phyloP scores from a whole-genome alignment of 129 eudicot genomes.

The Solidago caesia region DNA sequence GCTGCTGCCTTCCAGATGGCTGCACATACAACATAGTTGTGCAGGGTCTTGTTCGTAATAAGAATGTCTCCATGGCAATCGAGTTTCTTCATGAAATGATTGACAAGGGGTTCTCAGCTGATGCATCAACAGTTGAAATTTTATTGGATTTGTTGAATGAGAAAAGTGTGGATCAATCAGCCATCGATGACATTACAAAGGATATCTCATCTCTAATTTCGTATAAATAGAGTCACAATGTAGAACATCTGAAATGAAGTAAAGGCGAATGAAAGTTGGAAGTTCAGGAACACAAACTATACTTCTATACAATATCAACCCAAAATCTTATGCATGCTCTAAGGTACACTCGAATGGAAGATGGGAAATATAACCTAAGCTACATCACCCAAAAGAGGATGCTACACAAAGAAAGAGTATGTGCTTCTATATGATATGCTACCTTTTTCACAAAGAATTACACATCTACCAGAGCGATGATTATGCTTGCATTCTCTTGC shows the following conservation, averaged over 20 bases:
- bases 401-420: constrained; percentile 33
- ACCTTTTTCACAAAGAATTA: constrained; percentile 38
- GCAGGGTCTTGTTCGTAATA: constrained; percentile 24
- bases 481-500: constrained; percentile 31
- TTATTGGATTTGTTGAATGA: constrained; percentile 9
- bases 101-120: constrained; percentile 26
- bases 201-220: constrained; percentile 22
- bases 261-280: background rate
- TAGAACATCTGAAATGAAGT: constrained; percentile 22
- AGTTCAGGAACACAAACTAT: constrained; percentile 40
- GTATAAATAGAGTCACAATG: constrained; percentile 23
- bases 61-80: constrained; percentile 3
- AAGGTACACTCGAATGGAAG: constrained; percentile 37
- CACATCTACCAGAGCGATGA: constrained; percentile 28
- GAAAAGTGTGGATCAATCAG: constrained; percentile 15
- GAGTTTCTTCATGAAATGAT: constrained; percentile 29
- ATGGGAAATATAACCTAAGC: constrained; percentile 34
- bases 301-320: constrained; percentile 54
- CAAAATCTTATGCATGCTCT: constrained; percentile 47
- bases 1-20: background rate
- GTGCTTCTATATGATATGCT: constrained; percentile 27
- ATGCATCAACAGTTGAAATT: constrained; percentile 19
- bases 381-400: constrained; percentile 41
- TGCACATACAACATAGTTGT: constrained; percentile 26
- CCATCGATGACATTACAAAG: constrained; percentile 27